phyloP scores from a whole-genome alignment of 2,329 filamentous ascomycete genomes.

The Emmonsiellopsis sp. region DNA sequence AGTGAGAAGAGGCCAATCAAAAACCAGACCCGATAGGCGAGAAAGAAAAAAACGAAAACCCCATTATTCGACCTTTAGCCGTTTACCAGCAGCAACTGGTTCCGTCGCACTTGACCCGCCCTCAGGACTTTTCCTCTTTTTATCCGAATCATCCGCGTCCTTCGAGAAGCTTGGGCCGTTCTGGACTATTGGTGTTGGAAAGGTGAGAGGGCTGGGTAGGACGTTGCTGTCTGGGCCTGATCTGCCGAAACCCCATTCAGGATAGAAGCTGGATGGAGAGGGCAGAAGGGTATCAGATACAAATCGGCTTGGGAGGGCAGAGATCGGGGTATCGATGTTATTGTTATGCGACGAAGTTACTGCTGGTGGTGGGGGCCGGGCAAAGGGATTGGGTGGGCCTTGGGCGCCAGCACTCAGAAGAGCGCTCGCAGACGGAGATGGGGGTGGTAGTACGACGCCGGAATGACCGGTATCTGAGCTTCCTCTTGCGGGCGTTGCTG shows the following conservation, averaged over 20 bases:
- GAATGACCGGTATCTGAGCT: slow-evolving; percentile 49
- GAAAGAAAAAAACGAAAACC: neutral
- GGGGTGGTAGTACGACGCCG: slow-evolving; percentile 77
- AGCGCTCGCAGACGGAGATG: slow-evolving; percentile 78
- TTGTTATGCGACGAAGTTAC: slow-evolving; percentile 25
- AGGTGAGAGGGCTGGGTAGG: slow-evolving; percentile 83
- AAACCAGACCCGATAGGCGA: neutral
- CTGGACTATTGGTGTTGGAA: slow-evolving; percentile 62
- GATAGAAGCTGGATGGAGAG: slow-evolving; percentile 85
- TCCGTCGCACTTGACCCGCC: slow-evolving; percentile 22
- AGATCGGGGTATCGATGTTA: slow-evolving; percentile 69
- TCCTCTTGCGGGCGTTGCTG: slow-evolving; percentile 48
- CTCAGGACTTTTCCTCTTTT: slow-evolving; percentile 36
- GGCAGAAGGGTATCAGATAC: slow-evolving; percentile 80
- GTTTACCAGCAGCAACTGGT: slow-evolving; percentile 20
- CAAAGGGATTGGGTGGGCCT: slow-evolving; percentile 92
- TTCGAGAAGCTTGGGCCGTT: slow-evolving; percentile 31
- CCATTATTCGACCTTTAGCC: slow-evolving; percentile 23
- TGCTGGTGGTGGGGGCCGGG: slow-evolving; percentile 67
- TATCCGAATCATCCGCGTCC: slow-evolving; percentile 33
- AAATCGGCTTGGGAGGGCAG: slow-evolving; percentile 83
- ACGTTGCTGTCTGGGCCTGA: slow-evolving; percentile 66
- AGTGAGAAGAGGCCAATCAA: too few relatives aligned
- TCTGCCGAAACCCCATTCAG: slow-evolving; percentile 70
- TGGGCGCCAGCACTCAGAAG: slow-evolving; percentile 83